These are phyloP conservation scores for Flueggea neowawraea DNA, from an alignment of 441 rosid genomes.

Conservation along the genomic window DNA sequence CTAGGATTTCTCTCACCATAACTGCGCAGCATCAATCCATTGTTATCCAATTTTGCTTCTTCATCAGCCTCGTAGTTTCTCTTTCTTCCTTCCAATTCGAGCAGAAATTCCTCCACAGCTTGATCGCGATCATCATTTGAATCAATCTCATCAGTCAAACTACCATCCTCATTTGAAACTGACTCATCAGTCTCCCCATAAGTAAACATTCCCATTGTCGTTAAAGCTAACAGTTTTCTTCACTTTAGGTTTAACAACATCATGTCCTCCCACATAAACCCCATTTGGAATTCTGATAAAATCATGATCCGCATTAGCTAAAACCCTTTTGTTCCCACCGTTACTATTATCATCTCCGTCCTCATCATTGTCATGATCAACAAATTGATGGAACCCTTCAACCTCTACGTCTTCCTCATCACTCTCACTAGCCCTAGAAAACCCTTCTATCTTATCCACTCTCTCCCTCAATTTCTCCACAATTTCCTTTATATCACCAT, in stretches of 20 bases:
- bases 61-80: constrained; percentile 18
- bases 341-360: constrained; percentile 19
- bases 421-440: constrained; percentile 36
- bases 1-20: constrained; percentile 24
- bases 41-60: constrained; percentile 21
- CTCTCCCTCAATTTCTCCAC: constrained; percentile 41
- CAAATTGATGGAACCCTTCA: constrained; percentile 56
- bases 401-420: constrained; percentile 62
- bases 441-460: constrained; percentile 36
- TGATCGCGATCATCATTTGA: constrained; percentile 37
- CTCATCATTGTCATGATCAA: constrained; percentile 31
- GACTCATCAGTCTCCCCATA: constrained; percentile 32
- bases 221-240: constrained; percentile 54
- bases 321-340: constrained; percentile 6
- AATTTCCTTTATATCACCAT: constrained; percentile 24
- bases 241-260: constrained; percentile 34
- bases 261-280: constrained; percentile 27
- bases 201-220: constrained; percentile 47
- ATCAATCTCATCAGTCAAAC: constrained; percentile 25
- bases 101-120: constrained; percentile 13
- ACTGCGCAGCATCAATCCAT: constrained; percentile 29
- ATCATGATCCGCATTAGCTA: constrained; percentile 4
- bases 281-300: constrained; percentile 21
- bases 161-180: constrained; percentile 34
- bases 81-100: constrained; percentile 30